Evolutionary conservation across 768 basidiomycete genomes (phyloP).

Genomic region (Amyloporia xantha): DNA sequence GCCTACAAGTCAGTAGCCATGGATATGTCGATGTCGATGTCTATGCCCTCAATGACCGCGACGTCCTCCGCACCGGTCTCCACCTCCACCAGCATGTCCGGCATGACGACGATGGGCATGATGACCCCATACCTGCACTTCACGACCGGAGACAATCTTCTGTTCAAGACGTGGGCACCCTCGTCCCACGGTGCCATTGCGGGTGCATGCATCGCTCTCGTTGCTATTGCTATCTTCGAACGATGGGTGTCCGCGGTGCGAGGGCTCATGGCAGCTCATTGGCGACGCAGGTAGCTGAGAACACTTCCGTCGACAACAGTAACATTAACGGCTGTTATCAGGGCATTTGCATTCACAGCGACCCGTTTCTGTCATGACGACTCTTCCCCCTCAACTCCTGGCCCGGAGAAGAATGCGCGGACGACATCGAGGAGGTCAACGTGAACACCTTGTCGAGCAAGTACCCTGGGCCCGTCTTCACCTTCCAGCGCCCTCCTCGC

Average conservation of each 20-base stretch:
- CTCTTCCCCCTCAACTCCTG: background rate
- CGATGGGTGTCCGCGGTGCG: slow-evolving; percentile 59
- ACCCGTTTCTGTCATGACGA: no score
- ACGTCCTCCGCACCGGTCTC: background rate
- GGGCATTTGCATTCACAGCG: background rate
- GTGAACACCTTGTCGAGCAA: slow-evolving; percentile 3
- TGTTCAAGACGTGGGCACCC: slow-evolving; percentile 66
- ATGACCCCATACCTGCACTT: slow-evolving; percentile 75
- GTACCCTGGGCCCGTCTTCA: background rate
- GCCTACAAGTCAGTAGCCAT: background rate
- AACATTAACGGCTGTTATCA: background rate
- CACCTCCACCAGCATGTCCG: slow-evolving; percentile 5
- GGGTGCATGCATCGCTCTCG: slow-evolving; percentile 68
- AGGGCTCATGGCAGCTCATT: slow-evolving; percentile 44
- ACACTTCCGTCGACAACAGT: no score
- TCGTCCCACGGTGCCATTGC: slow-evolving; percentile 61
- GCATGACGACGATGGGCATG: slow-evolving; percentile 17
- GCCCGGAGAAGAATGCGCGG: background rate
- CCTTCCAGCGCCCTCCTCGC: slow-evolving; percentile 22
- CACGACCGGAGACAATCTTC: slow-evolving; percentile 51
- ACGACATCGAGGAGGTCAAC: slow-evolving; percentile 11
- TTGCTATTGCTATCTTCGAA: slow-evolving; percentile 63
- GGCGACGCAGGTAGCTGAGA: slow-evolving; percentile 47
- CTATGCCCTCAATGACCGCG: background rate
- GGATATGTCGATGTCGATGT: slow-evolving; percentile 2